These are phyloP conservation scores for Ascochyta viciae-villosae DNA, from an alignment of 2,329 filamentous ascomycete species.

Conservation along the genomic window DNA sequence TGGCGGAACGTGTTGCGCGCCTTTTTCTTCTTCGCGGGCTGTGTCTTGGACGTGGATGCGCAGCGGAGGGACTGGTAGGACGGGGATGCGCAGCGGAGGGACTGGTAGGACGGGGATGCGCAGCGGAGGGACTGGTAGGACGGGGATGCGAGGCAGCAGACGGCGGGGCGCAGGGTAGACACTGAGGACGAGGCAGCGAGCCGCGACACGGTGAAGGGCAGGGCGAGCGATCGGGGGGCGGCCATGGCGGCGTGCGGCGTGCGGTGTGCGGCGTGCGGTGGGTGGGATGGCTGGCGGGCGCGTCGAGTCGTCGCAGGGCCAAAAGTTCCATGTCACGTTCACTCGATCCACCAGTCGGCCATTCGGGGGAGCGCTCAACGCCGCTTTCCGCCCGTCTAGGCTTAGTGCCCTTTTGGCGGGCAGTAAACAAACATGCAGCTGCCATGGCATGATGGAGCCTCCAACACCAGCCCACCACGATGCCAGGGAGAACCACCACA, in stretches of 20 bases:
- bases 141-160: constrained; percentile 35
- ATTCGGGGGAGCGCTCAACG: background rate
- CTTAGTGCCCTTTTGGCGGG: background rate
- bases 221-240: constrained; percentile 40
- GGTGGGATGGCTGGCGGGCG: constrained; percentile 2
- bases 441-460: background rate
- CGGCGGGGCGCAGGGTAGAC: constrained; percentile 18
- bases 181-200: constrained; percentile 22
- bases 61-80: constrained; percentile 50
- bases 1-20: constrained; percentile 70
- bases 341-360: background rate
- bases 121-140: constrained; percentile 50
- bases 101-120: constrained; percentile 46
- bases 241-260: constrained; percentile 37
- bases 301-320: background rate
- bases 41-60: constrained; percentile 49
- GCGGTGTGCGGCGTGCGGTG: background rate
- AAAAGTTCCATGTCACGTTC: constrained; percentile 3
- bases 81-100: constrained; percentile 49
- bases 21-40: constrained; percentile 63
- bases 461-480: constrained; percentile 30
- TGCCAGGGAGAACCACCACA: constrained; percentile 56
- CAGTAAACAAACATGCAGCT: constrained; percentile 10
- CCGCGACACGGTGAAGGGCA: constrained; percentile 41
- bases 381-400: too few species aligned